Evolutionary conservation across 495 filamentous ascomycete genomes (phyloP).

Genomic region (Geoglossum glabrum): DNA sequence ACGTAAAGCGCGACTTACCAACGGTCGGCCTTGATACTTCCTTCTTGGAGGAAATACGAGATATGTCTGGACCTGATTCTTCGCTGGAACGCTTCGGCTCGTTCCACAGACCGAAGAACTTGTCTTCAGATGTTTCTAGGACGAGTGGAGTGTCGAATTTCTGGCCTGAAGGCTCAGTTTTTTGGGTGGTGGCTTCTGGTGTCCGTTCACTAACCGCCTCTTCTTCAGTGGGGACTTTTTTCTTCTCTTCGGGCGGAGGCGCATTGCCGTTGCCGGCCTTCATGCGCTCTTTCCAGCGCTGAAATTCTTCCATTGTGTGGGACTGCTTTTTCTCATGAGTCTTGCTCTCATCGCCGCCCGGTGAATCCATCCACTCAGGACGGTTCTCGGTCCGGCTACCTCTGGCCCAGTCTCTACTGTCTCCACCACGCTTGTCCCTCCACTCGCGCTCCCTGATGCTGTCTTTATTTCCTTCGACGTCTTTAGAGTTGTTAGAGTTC

Average conservation of each 20-base stretch:
- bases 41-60: constrained; percentile 6
- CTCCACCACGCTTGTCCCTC: constrained; percentile 33
- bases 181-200: constrained; percentile 19
- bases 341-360: constrained; percentile 7
- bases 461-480: constrained; percentile 8
- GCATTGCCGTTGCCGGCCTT: constrained; percentile 34
- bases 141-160: constrained; percentile 35
- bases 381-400: constrained; percentile 30
- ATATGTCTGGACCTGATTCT: constrained; percentile 14
- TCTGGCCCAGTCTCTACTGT: constrained; percentile 17
- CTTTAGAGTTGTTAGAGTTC: constrained; percentile 13
- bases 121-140: constrained; percentile 48
- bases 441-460: constrained; percentile 57
- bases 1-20: constrained; percentile 62
- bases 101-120: constrained; percentile 58
- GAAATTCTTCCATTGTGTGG: constrained; percentile 79
- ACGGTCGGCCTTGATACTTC: constrained; percentile 11
- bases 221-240: constrained; percentile 18
- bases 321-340: constrained; percentile 36
- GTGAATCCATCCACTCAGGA: constrained; percentile 30
- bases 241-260: constrained; percentile 28
- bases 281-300: constrained; percentile 87
- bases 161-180: constrained; percentile 7
- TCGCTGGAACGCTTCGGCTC: constrained; percentile 23
- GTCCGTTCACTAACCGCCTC: constrained; percentile 6